Evolutionary conservation across 805 yeast genomes (phyloP).

Genomic region (Barnettozyma salicaria): DNA sequence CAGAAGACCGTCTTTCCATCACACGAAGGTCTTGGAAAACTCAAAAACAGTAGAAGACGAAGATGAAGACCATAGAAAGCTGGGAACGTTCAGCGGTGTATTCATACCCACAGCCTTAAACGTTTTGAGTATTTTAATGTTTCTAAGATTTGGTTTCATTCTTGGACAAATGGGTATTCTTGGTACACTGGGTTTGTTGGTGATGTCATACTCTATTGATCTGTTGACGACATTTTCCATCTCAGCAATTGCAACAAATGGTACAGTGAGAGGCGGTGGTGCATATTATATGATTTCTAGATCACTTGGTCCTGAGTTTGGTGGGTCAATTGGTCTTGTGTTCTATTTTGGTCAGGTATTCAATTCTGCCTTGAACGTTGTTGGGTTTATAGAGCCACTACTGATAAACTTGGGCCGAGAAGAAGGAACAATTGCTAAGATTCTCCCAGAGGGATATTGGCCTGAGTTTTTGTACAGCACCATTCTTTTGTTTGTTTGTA

Average conservation of each 20-base stretch:
- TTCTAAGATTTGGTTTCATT: conserved; percentile 89
- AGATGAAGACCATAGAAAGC: conserved; percentile 39
- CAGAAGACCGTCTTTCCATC: conserved; percentile 18
- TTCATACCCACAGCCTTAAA: conserved; percentile 91
- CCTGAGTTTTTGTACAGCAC: conserved; percentile 72
- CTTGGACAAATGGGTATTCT: conserved; percentile 90
- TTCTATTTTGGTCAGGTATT: conserved; percentile 92
- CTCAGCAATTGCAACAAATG: conserved; percentile 95
- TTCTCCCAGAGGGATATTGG: conserved; percentile 67
- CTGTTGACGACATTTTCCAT: conserved; percentile 82
- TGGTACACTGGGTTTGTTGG: conserved; percentile 63
- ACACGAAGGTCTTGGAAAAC: not conserved
- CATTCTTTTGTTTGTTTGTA: conserved; percentile 58
- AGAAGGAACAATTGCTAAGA: conserved; percentile 47
- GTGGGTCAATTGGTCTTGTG: conserved; percentile 94
- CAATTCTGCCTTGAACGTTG: conserved; percentile 88
- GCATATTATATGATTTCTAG: conserved; percentile 97
- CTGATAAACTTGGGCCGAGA: conserved; percentile 65
- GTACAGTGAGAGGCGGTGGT: conserved; percentile 97
- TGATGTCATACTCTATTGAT: conserved; percentile 74
- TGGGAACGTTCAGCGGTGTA: conserved; percentile 84
- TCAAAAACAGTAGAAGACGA: conserved; percentile 20
- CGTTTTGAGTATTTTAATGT: conserved; percentile 91
- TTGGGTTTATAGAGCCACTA: conserved; percentile 90
- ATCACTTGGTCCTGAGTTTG: conserved; percentile 95